phyloP scores from a whole-genome alignment of 768 basidiomycete species.

The Kwoniella shandongensis region DNA sequence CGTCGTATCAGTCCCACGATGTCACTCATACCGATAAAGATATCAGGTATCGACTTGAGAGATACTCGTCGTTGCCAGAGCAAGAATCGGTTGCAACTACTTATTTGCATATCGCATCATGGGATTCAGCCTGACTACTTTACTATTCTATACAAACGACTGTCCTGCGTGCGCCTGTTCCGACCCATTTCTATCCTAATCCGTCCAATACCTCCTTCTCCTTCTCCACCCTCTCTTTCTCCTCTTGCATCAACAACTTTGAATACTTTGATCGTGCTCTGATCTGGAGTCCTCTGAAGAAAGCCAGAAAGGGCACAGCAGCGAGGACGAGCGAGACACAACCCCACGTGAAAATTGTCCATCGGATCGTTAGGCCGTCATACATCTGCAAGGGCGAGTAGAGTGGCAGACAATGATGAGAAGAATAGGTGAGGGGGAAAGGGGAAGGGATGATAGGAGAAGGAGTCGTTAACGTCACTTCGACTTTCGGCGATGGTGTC shows the following conservation, averaged over 20 bases:
- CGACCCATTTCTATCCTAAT: slow-evolving; percentile 8
- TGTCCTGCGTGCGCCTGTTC: too few relatives aligned
- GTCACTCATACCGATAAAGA: too few relatives aligned
- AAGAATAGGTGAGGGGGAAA: neutral
- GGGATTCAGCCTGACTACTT: too few relatives aligned
- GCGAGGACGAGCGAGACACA: slow-evolving; percentile 60
- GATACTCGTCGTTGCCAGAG: too few relatives aligned
- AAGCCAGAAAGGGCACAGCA: slow-evolving; percentile 58
- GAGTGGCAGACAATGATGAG: neutral
- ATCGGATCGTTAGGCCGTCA: slow-evolving; percentile 60
- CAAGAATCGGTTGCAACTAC: too few relatives aligned
- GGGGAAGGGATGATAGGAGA: neutral
- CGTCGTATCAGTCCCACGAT: too few relatives aligned
- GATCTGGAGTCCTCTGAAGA: slow-evolving; percentile 49
- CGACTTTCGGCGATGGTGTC: too few relatives aligned
- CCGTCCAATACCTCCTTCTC: slow-evolving; percentile 16
- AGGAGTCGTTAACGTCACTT: too few relatives aligned
- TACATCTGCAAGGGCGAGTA: slow-evolving; percentile 57
- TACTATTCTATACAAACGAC: too few relatives aligned
- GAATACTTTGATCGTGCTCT: slow-evolving; percentile 39
- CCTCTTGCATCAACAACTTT: slow-evolving; percentile 42
- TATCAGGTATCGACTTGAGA: too few relatives aligned
- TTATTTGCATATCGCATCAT: too few relatives aligned
- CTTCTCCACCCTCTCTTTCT: slow-evolving; percentile 23
- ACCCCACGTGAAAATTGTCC: slow-evolving; percentile 56